Base-by-base conservation (phyloP, 2,329 filamentous ascomycete genomes). In the Aciculosporium take region DNA sequence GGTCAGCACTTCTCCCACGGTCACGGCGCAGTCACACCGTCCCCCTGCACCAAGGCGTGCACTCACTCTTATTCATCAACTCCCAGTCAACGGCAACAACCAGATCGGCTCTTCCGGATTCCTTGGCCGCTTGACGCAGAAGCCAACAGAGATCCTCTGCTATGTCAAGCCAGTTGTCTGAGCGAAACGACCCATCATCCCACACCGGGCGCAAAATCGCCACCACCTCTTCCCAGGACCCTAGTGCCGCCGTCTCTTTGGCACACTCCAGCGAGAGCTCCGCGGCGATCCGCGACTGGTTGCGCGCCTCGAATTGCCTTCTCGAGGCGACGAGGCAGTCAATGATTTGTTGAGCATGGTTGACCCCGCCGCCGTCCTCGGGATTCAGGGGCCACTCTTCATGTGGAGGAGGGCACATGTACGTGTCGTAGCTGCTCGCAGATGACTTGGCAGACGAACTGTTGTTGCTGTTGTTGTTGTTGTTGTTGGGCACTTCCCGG, bases 51-150 rank as follows among this genome's bases (percentile, higher is more conserved):
- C n/a, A n/a, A n/a, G n/a, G n/a, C n/a, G n/a, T 24, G 6, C 8
- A 64, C 72, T 55, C 59, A 78, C 75, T 65, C 34, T 58, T 68
- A 44, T 74, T 67, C 55, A 81, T 63, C 34, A 82, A 61, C 52
- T 81, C 78, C 73, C 79, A 80, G 51, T 80, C 76, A 39, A 79
- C 70, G 23, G 74, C 66, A 28, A 81, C 58, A 7, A 81, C 65
- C 24, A 79, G 60, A 40, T 73, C 69, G 7, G 67, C 68, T 40
- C 73, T 68, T 7, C 68, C 68, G 36, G 64, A 61, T 45, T 69
- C 61, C 3, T 61, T 62, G 4, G 76, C 76, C 9, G 73, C 76
- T 44, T 66, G 64, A 46, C 77, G 66, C 43, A 81, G 56, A n/a
- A 67, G 61, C 74, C 76, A 80, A 37, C 70, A 67, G 29, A 81